These are phyloP conservation scores for Suillus sp. DNA, from an alignment of 768 basidiomycete genomes.

Conservation along the genomic window DNA sequence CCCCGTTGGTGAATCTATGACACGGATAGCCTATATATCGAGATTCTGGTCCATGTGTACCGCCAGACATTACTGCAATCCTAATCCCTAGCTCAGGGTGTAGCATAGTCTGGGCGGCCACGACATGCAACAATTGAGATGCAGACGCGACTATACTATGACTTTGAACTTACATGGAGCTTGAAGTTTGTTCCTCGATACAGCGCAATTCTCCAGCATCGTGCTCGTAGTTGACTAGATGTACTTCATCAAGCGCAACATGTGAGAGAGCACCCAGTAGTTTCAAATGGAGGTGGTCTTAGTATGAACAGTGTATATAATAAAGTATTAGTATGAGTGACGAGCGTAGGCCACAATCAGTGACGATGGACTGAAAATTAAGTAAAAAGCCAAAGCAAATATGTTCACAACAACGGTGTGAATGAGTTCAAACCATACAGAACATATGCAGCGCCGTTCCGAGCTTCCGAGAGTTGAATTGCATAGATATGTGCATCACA, in stretches of 20 bases:
- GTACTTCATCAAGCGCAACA: not conserved
- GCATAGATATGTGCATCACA: not conserved
- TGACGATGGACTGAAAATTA: not conserved
- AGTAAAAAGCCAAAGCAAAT: not conserved
- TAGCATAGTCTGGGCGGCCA: not conserved
- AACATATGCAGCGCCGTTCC: not conserved
- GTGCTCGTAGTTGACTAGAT: not conserved
- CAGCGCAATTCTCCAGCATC: not conserved
- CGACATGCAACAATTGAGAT: not conserved
- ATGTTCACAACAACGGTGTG: not conserved
- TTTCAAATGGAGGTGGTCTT: not conserved
- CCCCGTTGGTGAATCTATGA: not conserved
- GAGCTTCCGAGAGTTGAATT: not conserved
- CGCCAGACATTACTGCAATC: not conserved
- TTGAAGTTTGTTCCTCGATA: not conserved
- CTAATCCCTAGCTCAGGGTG: not conserved
- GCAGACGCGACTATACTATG: not conserved
- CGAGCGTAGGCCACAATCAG: not conserved
- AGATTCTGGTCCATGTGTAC: not conserved
- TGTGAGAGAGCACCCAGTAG: not conserved
- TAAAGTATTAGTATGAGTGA: not conserved
- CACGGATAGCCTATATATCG: too few relatives aligned
- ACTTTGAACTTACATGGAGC: not conserved
- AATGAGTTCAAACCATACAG: not conserved
- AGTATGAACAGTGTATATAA: not conserved